Percentiles rank a stretch among this genome's conserved stretches.
Evolutionary conservation across 805 yeast species (phyloP).

Genomic region (Tetrapisispora iriomotensis): DNA sequence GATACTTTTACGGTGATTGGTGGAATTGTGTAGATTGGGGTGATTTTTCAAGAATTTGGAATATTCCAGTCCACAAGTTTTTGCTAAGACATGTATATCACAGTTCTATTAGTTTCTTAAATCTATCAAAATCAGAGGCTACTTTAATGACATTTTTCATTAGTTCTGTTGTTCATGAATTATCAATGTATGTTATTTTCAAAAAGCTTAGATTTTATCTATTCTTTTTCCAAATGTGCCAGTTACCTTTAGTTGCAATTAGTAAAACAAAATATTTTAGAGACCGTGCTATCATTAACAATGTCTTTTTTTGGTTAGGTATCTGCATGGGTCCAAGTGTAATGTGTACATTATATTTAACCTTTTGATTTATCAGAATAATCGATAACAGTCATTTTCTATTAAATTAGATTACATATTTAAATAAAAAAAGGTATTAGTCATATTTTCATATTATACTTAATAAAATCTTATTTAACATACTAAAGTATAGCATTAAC

Average conservation of each 20-base stretch:
- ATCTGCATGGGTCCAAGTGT: constrained; percentile 84
- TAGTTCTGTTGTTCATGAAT: constrained; percentile 78
- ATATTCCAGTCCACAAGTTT: constrained; percentile 84
- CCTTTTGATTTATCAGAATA: constrained; percentile 38
- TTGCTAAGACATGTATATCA: constrained; percentile 90
- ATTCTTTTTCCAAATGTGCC: constrained; percentile 74
- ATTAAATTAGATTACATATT: too few species aligned
- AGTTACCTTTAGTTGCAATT: constrained; percentile 65
- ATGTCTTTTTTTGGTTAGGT: constrained; percentile 84
- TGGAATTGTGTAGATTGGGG: constrained; percentile 95
- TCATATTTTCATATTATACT: too few species aligned
- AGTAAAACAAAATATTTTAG: constrained; percentile 50
- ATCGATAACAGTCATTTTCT: not conserved
- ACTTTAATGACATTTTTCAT: constrained; percentile 69
- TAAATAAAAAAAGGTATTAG: too few species aligned
- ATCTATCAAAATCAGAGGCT: constrained; percentile 56
- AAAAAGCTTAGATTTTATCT: constrained; percentile 72
- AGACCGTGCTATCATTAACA: constrained; percentile 54
- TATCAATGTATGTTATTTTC: constrained; percentile 86
- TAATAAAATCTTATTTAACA: too few species aligned
- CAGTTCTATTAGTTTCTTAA: constrained; percentile 68
- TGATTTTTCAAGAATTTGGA: constrained; percentile 90
- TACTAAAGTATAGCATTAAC: too few species aligned
- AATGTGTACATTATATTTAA: constrained; percentile 73
- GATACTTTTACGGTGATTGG: constrained; percentile 94